Evolutionary conservation across 2,329 filamentous ascomycete genomes (phyloP), one percentile per base, ranked within the genome.

Genomic region (Juglanconis oblonga): DNA sequence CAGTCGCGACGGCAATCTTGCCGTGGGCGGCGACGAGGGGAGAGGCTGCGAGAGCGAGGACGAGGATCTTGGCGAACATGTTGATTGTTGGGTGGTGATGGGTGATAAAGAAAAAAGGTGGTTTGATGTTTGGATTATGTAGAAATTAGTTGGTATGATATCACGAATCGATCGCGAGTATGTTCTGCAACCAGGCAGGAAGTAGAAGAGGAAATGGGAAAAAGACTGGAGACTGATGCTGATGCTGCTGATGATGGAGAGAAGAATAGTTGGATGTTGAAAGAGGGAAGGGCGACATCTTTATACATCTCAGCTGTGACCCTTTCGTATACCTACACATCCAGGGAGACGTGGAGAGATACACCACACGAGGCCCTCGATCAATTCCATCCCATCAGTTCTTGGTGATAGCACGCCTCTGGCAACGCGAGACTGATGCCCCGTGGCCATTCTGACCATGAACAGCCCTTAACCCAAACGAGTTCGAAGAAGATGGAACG

Each of bases 1-100:
- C 73, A 48, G 56, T 56, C 0, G 67, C 65, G 24, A 62, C 53
- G 1, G 64, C 64, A 32, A 70, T 63, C 65, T 70, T 70, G 57
- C 69, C 69, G 53, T 71, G 69, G 35, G 69, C 68, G 33, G 67
- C 65, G n/a, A 69, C 69, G n/a, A 70, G 59, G 29, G 68, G 65
- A 32, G 65, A 61, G n/a, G 67, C 65, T n/a, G 64, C 66, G 47
- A 69, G 65, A 50, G 59, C 55, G 42, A 63, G 53, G 52, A 62
- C n/a, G 62, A 63, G 42, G 52, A 61, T 36, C 55, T 63, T 61
- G 62, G 55, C 52, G 52, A 63, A 58, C 58, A 62, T 62, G 24
- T 45, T 57, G 55, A 44, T 42, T 29, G 35, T 47, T 24, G 40
- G 36, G 45, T 55, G 42, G 31, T 17, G 44, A 29, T 17, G 8